Base-by-base conservation (phyloP, 768 basidiomycete species). In the Tulasnella sp. region DNA sequence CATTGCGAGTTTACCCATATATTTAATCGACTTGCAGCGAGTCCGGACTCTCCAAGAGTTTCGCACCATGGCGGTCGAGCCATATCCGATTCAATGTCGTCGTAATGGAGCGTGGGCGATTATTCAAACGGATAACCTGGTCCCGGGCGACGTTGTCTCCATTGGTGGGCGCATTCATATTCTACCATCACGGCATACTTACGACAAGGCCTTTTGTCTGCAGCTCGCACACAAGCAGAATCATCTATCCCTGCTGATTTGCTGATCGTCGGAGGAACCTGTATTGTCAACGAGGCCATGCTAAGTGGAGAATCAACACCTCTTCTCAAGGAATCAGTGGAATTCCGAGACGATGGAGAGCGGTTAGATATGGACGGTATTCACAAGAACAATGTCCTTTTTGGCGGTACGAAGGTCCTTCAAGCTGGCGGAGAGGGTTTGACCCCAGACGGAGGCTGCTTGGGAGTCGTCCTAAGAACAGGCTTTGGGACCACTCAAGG, bases 251-350 rank as follows among this genome's bases (percentile, higher is more conserved):
- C 94, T 1, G 93, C 92, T 9, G 94, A 99, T 67, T 80, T 99
- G 38, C 80, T 99, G 17, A 78, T 99, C n/a, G 71, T 97, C 11
- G 81, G 84, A 59, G 96, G 96, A 9, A 88, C 91, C 0, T 87
- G 85, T 63, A 98, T 99, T 66, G 93, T 98, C 63, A 99, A 99
- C 70, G 96, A 99, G 70, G 96, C 96, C 25, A 98, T 99, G 96
- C 75, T 99, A 2, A 96, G 92, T 1, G 96, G 96, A 52, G 96
- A 99, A 74, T 96, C 92, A 0, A 99, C 96, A 0, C 96, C 96
- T 0, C 76, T 99, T 8, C 76, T 99, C 49, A 99, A 99, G 68
- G 96, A 99, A 67, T 92, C 89, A 12, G 85, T 97, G 59, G 86
- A 91, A 63, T 76, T 98, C 0, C 75, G 91, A 9, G 87, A 93